phyloP scores from a whole-genome alignment of 306 rosid genomes.

The Psophocarpus tetragonolobus region DNA sequence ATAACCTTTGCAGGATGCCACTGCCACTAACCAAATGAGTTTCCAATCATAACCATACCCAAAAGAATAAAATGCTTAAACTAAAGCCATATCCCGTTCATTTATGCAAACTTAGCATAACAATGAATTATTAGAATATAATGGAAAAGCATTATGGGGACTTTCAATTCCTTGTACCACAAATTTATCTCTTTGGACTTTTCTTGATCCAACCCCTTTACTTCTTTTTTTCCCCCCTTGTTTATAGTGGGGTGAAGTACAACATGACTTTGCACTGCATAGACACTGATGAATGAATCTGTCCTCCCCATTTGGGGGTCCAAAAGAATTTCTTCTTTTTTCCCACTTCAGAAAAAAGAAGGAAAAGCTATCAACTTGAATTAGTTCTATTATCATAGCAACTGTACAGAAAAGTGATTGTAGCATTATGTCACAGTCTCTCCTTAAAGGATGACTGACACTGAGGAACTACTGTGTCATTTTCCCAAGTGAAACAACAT shows the following conservation, averaged over 20 bases:
- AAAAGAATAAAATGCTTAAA: conserved; percentile 18
- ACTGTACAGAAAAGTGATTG: conserved; percentile 12
- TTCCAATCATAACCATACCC: conserved; percentile 7
- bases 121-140: conserved; percentile 43
- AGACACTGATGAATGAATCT: conserved; percentile 19
- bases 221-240: conserved; percentile 3
- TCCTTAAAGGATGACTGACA: conserved; percentile 24
- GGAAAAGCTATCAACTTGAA: neutral
- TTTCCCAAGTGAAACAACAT: conserved; percentile 25
- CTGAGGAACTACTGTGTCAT: conserved; percentile 29
- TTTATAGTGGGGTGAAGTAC: conserved; percentile 37
- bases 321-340: conserved; percentile 6
- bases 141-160: conserved; percentile 55
- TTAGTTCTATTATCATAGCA: neutral
- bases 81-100: neutral
- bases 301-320: conserved; percentile 27
- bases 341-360: neutral
- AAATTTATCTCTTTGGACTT: conserved; percentile 31
- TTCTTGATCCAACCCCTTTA: conserved; percentile 25
- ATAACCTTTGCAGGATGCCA: conserved; percentile 35
- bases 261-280: conserved; percentile 28
- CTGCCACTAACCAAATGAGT: neutral
- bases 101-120: conserved; percentile 10
- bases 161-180: conserved; percentile 45
- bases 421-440: conserved; percentile 20